Conservation (phyloP, 257 asterid species). For the Solanum pinnatisectum region DNA sequence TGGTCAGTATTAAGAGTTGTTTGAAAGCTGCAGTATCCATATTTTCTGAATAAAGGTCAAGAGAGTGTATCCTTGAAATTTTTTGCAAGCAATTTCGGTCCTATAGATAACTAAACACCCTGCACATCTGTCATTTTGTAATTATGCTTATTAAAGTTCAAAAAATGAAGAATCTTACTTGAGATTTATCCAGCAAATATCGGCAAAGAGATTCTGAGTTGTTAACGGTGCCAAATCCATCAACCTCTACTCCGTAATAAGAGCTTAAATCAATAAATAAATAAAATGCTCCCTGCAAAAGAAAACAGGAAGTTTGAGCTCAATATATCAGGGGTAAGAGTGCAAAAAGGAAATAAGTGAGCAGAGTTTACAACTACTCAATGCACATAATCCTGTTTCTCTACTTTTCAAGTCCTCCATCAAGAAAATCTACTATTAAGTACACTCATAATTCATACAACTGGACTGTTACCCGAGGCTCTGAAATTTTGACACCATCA, state of each 20-base stretch:
- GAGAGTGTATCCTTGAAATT: background rate
- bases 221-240: slow-evolving; percentile 57
- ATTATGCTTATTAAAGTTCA: background rate
- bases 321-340: background rate
- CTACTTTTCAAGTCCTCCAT: background rate
- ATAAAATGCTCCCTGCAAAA: slow-evolving; percentile 86
- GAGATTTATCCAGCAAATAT: slow-evolving; percentile 78
- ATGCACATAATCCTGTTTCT: background rate
- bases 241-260: slow-evolving; percentile 53
- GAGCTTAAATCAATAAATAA: slow-evolving; percentile 83
- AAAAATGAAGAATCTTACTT: slow-evolving; percentile 30
- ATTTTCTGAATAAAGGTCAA: background rate
- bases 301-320: background rate
- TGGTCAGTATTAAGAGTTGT: background rate
- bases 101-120: background rate
- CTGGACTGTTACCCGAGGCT: slow-evolving; percentile 33
- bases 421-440: background rate
- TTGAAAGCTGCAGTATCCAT: background rate
- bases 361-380: background rate
- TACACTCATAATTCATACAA: background rate
- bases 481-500: slow-evolving; percentile 72
- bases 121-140: background rate
- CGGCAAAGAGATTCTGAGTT: slow-evolving; percentile 86
- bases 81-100: background rate
- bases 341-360: background rate